These are phyloP conservation scores for Hemileccinum rubropunctum DNA, from an alignment of 768 basidiomycete genomes.

Conservation along the genomic window DNA sequence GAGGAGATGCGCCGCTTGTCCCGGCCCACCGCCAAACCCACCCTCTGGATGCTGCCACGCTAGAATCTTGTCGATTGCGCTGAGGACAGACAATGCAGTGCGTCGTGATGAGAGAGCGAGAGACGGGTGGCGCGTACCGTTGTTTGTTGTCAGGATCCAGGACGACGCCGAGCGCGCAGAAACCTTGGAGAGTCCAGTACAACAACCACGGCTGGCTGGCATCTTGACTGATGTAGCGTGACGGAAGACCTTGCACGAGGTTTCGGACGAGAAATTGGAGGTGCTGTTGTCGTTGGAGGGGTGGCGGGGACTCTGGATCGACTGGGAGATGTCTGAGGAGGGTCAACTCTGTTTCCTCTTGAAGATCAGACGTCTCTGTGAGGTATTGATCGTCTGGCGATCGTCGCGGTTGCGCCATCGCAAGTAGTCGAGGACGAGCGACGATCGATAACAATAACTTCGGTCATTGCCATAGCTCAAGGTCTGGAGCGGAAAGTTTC, in stretches of 20 bases:
- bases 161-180: slow-evolving; percentile 73
- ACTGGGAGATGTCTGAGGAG: slow-evolving; percentile 54
- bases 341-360: slow-evolving; percentile 64
- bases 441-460: no score
- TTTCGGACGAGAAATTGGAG: slow-evolving; percentile 72
- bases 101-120: not conserved
- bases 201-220: slow-evolving; percentile 95
- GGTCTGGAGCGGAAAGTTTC: no score
- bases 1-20: slow-evolving; percentile 83
- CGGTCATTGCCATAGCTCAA: no score
- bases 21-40: slow-evolving; percentile 90
- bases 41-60: slow-evolving; percentile 82
- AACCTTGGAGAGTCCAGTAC: slow-evolving; percentile 89
- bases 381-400: slow-evolving; percentile 56
- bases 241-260: slow-evolving; percentile 77
- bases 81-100: slow-evolving; percentile 25
- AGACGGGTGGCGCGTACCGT: slow-evolving; percentile 41
- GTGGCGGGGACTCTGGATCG: slow-evolving; percentile 27
- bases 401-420: slow-evolving; percentile 26
- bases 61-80: slow-evolving; percentile 78
- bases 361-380: slow-evolving; percentile 60
- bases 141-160: slow-evolving; percentile 78
- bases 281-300: slow-evolving; percentile 63
- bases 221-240: slow-evolving; percentile 79
- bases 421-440: not conserved